These are phyloP conservation scores for Coemansia brasiliensis DNA, from an alignment of 192 early-diverging fungal species.

Conservation along the genomic window DNA sequence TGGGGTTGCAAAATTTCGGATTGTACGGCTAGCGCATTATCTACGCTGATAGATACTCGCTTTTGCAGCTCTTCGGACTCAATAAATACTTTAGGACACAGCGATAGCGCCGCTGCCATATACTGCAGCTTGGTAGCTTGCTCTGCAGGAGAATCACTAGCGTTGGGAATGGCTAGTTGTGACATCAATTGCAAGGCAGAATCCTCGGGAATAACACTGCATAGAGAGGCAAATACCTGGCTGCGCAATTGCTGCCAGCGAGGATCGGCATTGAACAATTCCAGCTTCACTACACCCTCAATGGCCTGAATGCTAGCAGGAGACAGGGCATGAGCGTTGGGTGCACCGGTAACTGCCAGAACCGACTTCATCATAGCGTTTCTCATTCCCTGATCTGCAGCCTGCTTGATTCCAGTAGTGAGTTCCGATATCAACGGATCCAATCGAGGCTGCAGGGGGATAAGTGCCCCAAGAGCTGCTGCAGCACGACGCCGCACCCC, in stretches of 20 bases:
- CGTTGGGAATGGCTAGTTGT: conserved; percentile 17
- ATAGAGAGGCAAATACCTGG: conserved; percentile 38
- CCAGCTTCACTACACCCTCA: conserved; percentile 19
- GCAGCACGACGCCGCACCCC: conserved; percentile 83
- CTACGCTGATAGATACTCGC: conserved; percentile 60
- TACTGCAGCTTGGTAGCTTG: conserved; percentile 72
- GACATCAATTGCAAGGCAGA: conserved; percentile 20
- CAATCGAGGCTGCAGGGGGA: conserved; percentile 39
- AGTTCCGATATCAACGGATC: conserved; percentile 52
- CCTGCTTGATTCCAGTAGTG: conserved; percentile 22
- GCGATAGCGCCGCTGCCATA: conserved; percentile 67
- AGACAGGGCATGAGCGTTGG: conserved; percentile 30
- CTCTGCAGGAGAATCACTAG: conserved; percentile 23
- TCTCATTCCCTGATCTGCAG: conserved; percentile 29
- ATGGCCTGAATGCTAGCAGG: conserved; percentile 32
- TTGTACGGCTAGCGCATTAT: conserved; percentile 57
- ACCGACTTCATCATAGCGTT: conserved; percentile 39
- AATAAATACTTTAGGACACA: conserved; percentile 56
- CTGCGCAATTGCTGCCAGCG: conserved; percentile 34
- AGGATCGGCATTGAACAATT: conserved; percentile 10
- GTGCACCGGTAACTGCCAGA: conserved; percentile 27
- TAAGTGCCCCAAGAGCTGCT: conserved; percentile 64
- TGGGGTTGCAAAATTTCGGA: conserved; percentile 32
- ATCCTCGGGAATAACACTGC: conserved; percentile 20
- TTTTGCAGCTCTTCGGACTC: conserved; percentile 64